These are phyloP conservation scores for Colletotrichum shisoi DNA, from an alignment of 2,329 filamentous ascomycete species.

Conservation along the genomic window DNA sequence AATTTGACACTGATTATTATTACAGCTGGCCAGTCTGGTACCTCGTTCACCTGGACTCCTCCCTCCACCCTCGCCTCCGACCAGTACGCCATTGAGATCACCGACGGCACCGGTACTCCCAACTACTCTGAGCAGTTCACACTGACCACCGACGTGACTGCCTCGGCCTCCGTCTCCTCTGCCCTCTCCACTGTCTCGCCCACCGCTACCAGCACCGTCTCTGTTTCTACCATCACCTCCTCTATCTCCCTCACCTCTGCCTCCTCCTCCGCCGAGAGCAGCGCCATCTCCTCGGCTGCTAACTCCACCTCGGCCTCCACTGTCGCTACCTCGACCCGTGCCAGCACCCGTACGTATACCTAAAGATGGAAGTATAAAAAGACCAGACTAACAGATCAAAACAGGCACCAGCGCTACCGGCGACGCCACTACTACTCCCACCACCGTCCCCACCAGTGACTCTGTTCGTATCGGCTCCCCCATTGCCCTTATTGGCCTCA, in stretches of 20 bases:
- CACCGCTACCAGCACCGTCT: constrained; percentile 27
- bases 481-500: constrained; percentile 52
- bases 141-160: constrained; percentile 43
- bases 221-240: constrained; percentile 37
- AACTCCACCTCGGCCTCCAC: constrained; percentile 31
- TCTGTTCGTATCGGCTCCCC: constrained; percentile 48
- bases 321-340: constrained; percentile 38
- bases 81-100: constrained; percentile 58
- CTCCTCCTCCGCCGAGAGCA: constrained; percentile 32
- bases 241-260: constrained; percentile 27
- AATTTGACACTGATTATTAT: background rate
- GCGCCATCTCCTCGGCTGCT: constrained; percentile 37
- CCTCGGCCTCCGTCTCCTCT: constrained; percentile 33
- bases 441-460: constrained; percentile 43
- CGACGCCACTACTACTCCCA: constrained; percentile 49
- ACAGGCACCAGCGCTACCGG: constrained; percentile 42
- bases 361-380: background rate
- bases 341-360: constrained; percentile 33
- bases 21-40: constrained; percentile 48
- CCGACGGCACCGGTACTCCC: constrained; percentile 47
- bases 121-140: constrained; percentile 58
- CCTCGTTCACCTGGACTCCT: constrained; percentile 52
- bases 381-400: constrained; percentile 19
- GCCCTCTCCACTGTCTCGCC: constrained; percentile 36
- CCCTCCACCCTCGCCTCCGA: constrained; percentile 49